Conservation (phyloP, 257 asterid genomes). For the Fraxinus anomala region DNA sequence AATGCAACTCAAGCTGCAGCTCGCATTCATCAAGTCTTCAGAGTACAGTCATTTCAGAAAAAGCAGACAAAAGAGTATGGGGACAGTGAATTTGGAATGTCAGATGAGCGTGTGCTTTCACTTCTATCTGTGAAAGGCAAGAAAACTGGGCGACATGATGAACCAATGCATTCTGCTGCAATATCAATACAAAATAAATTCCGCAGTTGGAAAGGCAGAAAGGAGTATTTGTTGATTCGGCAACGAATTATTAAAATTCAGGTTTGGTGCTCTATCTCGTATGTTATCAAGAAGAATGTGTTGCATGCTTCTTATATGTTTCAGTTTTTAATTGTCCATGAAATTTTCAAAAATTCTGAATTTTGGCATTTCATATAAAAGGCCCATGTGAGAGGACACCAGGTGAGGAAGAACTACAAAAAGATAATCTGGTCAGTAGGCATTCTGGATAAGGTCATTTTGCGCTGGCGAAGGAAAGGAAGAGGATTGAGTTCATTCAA, state of each 20-base stretch:
- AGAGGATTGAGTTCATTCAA: slow-evolving; percentile 79
- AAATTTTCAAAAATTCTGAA: slow-evolving; percentile 30
- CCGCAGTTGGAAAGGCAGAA: slow-evolving; percentile 95
- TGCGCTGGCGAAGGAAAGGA: slow-evolving; percentile 89
- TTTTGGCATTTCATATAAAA: slow-evolving; percentile 36
- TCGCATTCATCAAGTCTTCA: slow-evolving; percentile 82
- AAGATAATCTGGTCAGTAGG: slow-evolving; percentile 92
- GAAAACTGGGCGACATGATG: slow-evolving; percentile 57
- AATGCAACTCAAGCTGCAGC: slow-evolving; percentile 99
- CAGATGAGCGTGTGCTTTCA: slow-evolving; percentile 73
- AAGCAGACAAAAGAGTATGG: slow-evolving; percentile 67
- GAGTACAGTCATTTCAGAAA: slow-evolving; percentile 87
- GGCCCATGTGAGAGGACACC: slow-evolving; percentile 98
- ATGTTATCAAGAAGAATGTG: slow-evolving; percentile 8
- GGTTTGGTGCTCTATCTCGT: slow-evolving; percentile 40
- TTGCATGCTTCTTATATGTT: slow-evolving; percentile 6
- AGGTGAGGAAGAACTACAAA: slow-evolving; percentile 84
- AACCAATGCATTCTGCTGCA: slow-evolving; percentile 77
- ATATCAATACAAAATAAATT: slow-evolving; percentile 81
- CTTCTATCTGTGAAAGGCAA: slow-evolving; percentile 58
- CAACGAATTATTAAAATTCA: slow-evolving; percentile 83
- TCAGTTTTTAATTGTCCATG: not conserved
- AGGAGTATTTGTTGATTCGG: slow-evolving; percentile 65
- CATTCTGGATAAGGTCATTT: slow-evolving; percentile 75
- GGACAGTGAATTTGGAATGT: slow-evolving; percentile 56